Evolutionary conservation across 495 filamentous ascomycete species (phyloP), one percentile per base, ranked within the genome.

Genomic region (Hypoxylon fuscum): DNA sequence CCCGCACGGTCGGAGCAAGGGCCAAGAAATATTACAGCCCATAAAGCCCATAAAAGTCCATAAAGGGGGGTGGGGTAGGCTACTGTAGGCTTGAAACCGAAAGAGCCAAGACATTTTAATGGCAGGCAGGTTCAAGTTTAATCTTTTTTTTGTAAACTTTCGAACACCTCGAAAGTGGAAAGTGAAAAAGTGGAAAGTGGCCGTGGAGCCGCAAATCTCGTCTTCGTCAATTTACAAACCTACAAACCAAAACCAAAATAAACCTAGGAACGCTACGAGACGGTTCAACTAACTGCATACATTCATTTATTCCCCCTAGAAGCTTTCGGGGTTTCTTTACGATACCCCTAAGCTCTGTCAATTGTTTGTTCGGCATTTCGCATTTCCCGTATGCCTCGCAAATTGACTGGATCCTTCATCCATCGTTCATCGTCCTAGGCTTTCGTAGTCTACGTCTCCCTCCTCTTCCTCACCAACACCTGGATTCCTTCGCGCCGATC

Each of bases 91-190:
- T 45, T 40, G 31, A 53, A 56, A 55, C 29, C 48, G 42, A 42
- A 18, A 23, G n/a, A 54, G 62, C 62, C 62, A 65, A 65, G 62
- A 60, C 62, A 44, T 56, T 60, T 35, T n/a, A 46, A 62, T 62
- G 37, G 50, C 52, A 50, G 20, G 59, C 31, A 25, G 49, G 14
- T 15, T 43, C 25, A 18, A 20, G n/a, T 35, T 49, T 50, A 48
- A 54, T 55, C 34, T 22, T 49, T 18, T 44, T 55, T 43, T 29
- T 46, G 29, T 40, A 42, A 54, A 53, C 43, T 54, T 64, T 50
- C 46, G 31, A 63, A 51, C 21, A 29, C 44, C 12, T 50, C 23
- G 29, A 63, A 57, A 43, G 46, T n/a, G n/a, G n/a, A n/a, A n/a
- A n/a, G n/a, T n/a, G n/a, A n/a, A n/a, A n/a, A n/a, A n/a, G n/a